A percentile compares a stretch with the other conserved stretches of the same genome.
Conservation (phyloP, 2,329 filamentous ascomycete species). For the Alternaria tenuissima region DNA sequence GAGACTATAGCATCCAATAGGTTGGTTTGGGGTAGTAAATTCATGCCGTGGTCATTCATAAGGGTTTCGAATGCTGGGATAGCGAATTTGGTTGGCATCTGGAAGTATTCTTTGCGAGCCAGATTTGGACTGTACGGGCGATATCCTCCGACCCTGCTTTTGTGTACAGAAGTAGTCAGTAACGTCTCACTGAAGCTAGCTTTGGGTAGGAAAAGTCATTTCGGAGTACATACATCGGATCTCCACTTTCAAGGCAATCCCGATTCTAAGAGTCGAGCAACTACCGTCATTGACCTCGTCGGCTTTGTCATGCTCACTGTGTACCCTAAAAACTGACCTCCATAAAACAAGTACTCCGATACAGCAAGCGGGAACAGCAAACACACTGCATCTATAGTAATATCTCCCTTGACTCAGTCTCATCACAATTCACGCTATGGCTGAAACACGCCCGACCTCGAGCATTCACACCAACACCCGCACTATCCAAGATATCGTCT, state of each 20-base stretch:
- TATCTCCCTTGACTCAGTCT: background rate
- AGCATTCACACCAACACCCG: background rate
- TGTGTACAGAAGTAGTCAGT: background rate
- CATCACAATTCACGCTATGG: background rate
- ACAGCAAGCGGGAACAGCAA: background rate
- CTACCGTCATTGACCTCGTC: background rate
- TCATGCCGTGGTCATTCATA: background rate
- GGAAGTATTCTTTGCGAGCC: background rate
- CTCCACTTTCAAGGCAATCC: background rate
- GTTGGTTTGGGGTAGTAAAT: background rate
- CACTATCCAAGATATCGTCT: background rate
- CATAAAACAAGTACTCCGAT: background rate
- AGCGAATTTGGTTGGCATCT: background rate
- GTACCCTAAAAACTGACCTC: background rate
- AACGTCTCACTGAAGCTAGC: background rate
- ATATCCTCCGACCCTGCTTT: background rate
- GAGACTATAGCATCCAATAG: background rate
- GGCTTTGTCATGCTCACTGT: background rate
- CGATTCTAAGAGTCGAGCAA: background rate
- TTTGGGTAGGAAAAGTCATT: background rate
- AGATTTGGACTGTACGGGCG: background rate
- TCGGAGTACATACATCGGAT: background rate
- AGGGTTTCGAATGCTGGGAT: background rate
- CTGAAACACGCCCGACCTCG: background rate
- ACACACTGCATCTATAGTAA: background rate